Conservation (phyloP, 192 early-diverging fungal species). For the Pilaira anomala region DNA sequence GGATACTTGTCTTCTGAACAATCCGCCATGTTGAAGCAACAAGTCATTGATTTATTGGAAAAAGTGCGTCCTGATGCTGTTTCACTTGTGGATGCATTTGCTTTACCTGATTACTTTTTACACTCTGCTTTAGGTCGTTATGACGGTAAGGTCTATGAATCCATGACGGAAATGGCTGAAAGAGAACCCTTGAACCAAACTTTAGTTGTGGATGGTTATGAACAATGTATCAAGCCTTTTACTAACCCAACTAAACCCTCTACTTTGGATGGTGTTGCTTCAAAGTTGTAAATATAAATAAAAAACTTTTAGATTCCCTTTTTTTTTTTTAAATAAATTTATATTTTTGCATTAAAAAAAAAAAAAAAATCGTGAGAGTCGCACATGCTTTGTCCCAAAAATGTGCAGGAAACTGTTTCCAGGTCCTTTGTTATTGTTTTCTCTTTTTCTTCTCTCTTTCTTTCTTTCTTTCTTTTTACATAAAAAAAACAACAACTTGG, state of each 20-base stretch:
- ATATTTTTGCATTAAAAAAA: no score
- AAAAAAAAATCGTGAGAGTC: no score
- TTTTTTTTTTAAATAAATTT: no score
- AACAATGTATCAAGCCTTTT: conserved; percentile 29
- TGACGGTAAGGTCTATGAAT: conserved; percentile 80
- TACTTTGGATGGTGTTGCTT: neutral
- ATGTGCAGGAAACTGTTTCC: no score
- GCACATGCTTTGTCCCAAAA: no score
- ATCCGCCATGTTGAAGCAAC: conserved; percentile 45
- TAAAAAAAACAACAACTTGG: neutral
- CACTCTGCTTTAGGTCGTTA: conserved; percentile 74
- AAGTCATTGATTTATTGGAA: conserved; percentile 53
- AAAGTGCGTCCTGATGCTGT: conserved; percentile 75
- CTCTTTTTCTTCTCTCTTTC: neutral
- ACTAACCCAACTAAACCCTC: neutral
- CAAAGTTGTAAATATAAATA: conserved; percentile 1
- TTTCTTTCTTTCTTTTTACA: neutral
- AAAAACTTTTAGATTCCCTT: neutral
- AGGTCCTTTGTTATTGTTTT: neutral
- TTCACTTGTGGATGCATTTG: conserved; percentile 77
- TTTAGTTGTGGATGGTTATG: conserved; percentile 56
- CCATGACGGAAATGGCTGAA: conserved; percentile 69
- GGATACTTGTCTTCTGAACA: conserved; percentile 54
- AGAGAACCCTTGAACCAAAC: conserved; percentile 73
- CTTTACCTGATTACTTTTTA: conserved; percentile 69